These are phyloP conservation scores for Phaeodactylum tricornutum DNA, from an alignment of 108 stramenopile species.

Conservation along the genomic window DNA sequence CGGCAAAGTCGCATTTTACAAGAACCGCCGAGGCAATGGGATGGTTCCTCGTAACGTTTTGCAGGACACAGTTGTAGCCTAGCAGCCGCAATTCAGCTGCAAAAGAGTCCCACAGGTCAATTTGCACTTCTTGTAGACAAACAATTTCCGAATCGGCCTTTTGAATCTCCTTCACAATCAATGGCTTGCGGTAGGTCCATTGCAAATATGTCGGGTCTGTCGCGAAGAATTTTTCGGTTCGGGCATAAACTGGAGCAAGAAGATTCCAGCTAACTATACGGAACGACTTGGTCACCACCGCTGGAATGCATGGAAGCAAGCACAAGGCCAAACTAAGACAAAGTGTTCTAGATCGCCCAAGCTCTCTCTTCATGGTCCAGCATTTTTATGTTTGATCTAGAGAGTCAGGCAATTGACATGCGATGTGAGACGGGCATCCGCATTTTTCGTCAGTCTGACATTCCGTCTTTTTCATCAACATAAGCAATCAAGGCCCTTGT, in stretches of 20 bases:
- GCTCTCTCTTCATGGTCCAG: too few species aligned
- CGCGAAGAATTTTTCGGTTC: neutral
- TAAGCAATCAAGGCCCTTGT: too few species aligned
- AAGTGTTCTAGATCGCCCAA: too few species aligned
- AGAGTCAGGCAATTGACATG: too few species aligned
- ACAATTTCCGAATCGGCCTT: slow-evolving; percentile 26
- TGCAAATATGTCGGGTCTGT: slow-evolving; percentile 18
- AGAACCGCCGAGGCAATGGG: slow-evolving; percentile 27
- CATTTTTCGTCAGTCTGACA: too few species aligned
- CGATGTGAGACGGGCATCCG: too few species aligned
- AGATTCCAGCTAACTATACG: slow-evolving; percentile 24
- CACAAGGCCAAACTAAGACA: too few species aligned
- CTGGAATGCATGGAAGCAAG: too few species aligned
- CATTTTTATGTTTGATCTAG: too few species aligned
- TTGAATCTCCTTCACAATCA: slow-evolving; percentile 16
- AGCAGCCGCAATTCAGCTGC: neutral
- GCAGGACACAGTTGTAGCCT: slow-evolving; percentile 19
- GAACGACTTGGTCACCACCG: neutral
- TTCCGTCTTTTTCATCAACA: too few species aligned
- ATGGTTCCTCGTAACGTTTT: slow-evolving; percentile 20
- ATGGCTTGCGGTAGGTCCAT: slow-evolving; percentile 23
- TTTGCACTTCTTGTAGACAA: slow-evolving; percentile 56
- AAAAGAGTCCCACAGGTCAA: slow-evolving; percentile 21
- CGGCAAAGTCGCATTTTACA: slow-evolving; percentile 4
- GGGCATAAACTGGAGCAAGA: slow-evolving; percentile 21